Base-by-base conservation (phyloP, 352 stramenopile genomes). In the Phytophthora niederhauseri region DNA sequence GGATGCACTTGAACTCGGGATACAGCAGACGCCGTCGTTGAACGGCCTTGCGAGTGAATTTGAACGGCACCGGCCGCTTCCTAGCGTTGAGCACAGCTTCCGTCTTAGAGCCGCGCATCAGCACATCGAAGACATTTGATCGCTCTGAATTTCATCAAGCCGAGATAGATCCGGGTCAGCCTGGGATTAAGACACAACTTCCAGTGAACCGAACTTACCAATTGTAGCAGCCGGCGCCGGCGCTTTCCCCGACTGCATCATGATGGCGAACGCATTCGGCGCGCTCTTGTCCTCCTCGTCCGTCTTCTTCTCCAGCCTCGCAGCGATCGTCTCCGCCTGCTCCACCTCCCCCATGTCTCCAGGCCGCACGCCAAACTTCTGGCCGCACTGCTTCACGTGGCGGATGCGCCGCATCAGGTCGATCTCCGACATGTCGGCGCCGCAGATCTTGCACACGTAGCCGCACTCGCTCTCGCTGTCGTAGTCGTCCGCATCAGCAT, bases 41-140 rank as follows among this genome's bases (percentile, higher is more conserved):
- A 11, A 58, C 49, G n/a, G 72, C 55, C 55, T 69, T 72, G 20
- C 65, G 57, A 6, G 61, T 70, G 17, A 75, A 70, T n/a, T 79
- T 82, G 31, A 75, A 73, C 9, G 59, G 64, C n/a, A 77, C 64
- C 3, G 62, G 70, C 8, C 75, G 77, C 22, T 73, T 70, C 12
- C 69, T 63, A 28, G 63, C 70, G 31, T 78, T 73, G 14, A 77
- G 61, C 14, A 93, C 77, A 0, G 84, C 70, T 22, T 77, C 73
- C 0, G 85, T 93, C 68, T 85, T 85, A 41, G 85, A 87, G 58
- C 84, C 84, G 43, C 91, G 86, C 89, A 96, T 96, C 38, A 95
- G 56, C 22, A 95, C 71, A 15, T 96, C 84, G 57, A 96, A 96
- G 6, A 90, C 87, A 54, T 93, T 94, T 9, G 80, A 81, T 36